phyloP scores from a whole-genome alignment of 2,329 filamentous ascomycete genomes.

The Fusarium anguioides region DNA sequence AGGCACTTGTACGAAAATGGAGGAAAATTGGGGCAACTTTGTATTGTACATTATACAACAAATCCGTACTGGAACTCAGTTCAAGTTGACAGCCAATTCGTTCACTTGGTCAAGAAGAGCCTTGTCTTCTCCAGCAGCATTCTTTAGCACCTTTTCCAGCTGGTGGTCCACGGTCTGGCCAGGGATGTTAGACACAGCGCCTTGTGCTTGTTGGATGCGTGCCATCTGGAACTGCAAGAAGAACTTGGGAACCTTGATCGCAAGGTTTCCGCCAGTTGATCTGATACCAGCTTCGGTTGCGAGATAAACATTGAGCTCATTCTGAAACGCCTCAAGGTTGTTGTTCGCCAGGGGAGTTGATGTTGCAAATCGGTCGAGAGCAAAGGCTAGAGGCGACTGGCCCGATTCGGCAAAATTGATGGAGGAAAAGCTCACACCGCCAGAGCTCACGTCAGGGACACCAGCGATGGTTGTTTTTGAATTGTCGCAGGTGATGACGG shows the following conservation, averaged over 20 bases:
- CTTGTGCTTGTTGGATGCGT: slow-evolving; percentile 69
- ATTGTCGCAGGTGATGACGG: slow-evolving; percentile 61
- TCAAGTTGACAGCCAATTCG: slow-evolving; percentile 48
- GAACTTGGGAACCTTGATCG: slow-evolving; percentile 72
- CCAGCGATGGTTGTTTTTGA: slow-evolving; percentile 60
- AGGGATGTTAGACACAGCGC: slow-evolving; percentile 62
- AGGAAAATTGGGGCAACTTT: slow-evolving; percentile 18
- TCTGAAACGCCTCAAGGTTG: slow-evolving; percentile 63
- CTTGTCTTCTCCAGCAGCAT: slow-evolving; percentile 61
- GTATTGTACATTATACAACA: slow-evolving; percentile 37
- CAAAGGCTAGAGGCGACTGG: slow-evolving; percentile 63
- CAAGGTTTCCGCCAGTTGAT: slow-evolving; percentile 62
- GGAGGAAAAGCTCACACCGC: slow-evolving; percentile 60
- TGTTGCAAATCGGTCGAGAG: slow-evolving; percentile 65
- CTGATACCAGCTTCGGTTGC: slow-evolving; percentile 70
- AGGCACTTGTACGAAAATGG: slow-evolving; percentile 36
- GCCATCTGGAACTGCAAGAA: slow-evolving; percentile 69
- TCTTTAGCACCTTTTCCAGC: slow-evolving; percentile 67
- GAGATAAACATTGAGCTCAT: slow-evolving; percentile 65
- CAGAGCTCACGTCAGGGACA: slow-evolving; percentile 68
- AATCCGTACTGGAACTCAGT: slow-evolving; percentile 23
- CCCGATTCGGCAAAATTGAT: slow-evolving; percentile 66
- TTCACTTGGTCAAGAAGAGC: slow-evolving; percentile 64
- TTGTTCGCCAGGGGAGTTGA: slow-evolving; percentile 59
- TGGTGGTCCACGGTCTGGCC: slow-evolving; percentile 67